Evolutionary conservation across 805 yeast species (phyloP), one percentile per base, ranked within the genome.

Genomic region (Metschnikowia dekortorum): DNA sequence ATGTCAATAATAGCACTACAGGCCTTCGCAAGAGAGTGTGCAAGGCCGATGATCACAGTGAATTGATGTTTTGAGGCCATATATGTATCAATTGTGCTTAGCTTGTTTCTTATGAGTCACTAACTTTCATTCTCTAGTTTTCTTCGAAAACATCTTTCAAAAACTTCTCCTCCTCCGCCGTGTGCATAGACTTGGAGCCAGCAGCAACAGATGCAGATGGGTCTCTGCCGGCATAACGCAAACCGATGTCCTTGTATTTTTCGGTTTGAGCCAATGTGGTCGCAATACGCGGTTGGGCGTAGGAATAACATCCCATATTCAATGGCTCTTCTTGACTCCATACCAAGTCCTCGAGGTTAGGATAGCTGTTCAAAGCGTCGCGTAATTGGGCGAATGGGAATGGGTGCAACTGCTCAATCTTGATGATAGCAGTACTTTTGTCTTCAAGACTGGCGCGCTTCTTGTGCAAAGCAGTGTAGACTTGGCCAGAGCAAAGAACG

Each of bases 281-380:
- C 53, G 76, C 74, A 49, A 94, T 71, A 76, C 99, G 87, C 69
- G 97, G 99, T 53, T 80, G 75, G 49, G 79, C 92, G 65, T 66
- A 89, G 26, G 85, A 65, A 87, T 86, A 90, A 42, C 88, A 76
- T 72, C 99, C 99, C 84, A 92, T 92, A 78, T 94, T 94, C 74
- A 94, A 79, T 63, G 98, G 98, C 80, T 94, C 99, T 76, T 94
- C 99, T 78, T 94, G 99, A 74, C 95, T 87, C 92, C 91, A 94
- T 44, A 91, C 95, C 59, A 94, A 75, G 69, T 94, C 99, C 69
- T 87, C 84, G 55, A 85, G 68, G 69, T 83, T 83, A 64, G 95
- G 89, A 78, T 86, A 94, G 44, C 83, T 68, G 73, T 87, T 77
- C 62, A 94, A 74, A 29, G 89, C 75, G 60, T 92, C 97, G 67